These are phyloP conservation scores for Sporothrix brunneoviolacea DNA, from an alignment of 2,329 filamentous ascomycete species.

Conservation along the genomic window DNA sequence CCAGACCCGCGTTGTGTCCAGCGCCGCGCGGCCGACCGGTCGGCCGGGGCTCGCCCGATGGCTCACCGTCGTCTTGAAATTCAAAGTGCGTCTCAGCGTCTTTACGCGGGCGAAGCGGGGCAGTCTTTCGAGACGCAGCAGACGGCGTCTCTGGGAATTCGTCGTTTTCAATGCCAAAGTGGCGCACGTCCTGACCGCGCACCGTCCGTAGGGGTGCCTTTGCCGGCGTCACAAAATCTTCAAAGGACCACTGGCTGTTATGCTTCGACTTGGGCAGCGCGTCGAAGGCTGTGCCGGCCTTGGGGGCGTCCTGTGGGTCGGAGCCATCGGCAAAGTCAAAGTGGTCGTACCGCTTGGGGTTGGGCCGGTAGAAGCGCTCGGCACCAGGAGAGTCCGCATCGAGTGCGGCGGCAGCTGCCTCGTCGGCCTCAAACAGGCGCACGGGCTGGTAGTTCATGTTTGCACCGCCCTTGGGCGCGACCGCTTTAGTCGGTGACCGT, in stretches of 20 bases:
- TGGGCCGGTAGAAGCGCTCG: constrained; percentile 51
- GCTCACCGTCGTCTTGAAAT: constrained; percentile 66
- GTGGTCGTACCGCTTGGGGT: constrained; percentile 76
- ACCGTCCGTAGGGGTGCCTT: constrained; percentile 60
- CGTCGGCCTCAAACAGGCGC: constrained; percentile 50
- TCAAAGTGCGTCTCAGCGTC: constrained; percentile 81
- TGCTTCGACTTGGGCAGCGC: constrained; percentile 54
- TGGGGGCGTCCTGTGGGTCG: constrained; percentile 42
- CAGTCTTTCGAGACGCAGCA: constrained; percentile 38
- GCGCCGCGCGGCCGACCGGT: constrained; percentile 44
- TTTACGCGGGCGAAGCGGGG: constrained; percentile 62
- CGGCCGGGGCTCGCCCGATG: constrained; percentile 42
- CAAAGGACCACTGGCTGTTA: constrained; percentile 75
- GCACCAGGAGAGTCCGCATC: constrained; percentile 35
- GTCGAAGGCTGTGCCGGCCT: constrained; percentile 34
- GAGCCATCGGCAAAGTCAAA: constrained; percentile 71
- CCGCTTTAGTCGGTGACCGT: constrained; percentile 31
- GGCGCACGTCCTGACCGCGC: constrained; percentile 63
- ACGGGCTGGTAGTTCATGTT: constrained; percentile 57
- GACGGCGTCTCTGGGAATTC: constrained; percentile 51
- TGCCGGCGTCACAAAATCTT: constrained; percentile 77
- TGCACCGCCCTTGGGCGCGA: constrained; percentile 47
- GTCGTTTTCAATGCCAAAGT: constrained; percentile 70
- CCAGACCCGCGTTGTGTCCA: constrained; percentile 60
- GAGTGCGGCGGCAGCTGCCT: constrained; percentile 25